Percentiles rank a stretch among this genome's conserved stretches.
Conservation (phyloP, 2,329 filamentous ascomycete species). For the Zymoseptoria ardabiliae region DNA sequence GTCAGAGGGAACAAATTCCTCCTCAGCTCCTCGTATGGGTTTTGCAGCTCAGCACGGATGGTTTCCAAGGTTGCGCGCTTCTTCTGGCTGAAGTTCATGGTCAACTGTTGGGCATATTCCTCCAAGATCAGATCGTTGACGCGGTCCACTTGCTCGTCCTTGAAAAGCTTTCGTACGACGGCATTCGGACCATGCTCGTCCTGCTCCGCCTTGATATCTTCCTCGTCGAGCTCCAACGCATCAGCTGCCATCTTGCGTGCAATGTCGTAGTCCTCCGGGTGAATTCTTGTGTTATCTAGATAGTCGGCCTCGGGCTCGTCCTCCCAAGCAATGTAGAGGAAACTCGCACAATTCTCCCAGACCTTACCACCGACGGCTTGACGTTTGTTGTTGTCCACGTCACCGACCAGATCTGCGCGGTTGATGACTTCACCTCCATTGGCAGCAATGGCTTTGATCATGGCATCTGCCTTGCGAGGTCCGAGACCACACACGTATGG, state of each 20-base stretch:
- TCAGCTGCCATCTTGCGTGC: conserved; percentile 98
- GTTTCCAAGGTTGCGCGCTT: conserved; percentile 95
- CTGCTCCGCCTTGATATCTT: conserved; percentile 91
- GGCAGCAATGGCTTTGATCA: conserved; percentile 82
- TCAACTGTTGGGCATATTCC: conserved; percentile 92
- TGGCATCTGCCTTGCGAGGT: conserved; percentile 77
- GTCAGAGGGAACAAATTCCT: conserved; percentile 65
- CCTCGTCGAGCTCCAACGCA: conserved; percentile 90
- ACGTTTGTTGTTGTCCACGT: conserved; percentile 53
- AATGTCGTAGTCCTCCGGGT: conserved; percentile 96
- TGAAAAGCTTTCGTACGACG: conserved; percentile 89
- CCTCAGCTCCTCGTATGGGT: conserved; percentile 88
- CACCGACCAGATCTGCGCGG: conserved; percentile 80
- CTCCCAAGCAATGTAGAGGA: conserved; percentile 78
- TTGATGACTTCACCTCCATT: conserved; percentile 82
- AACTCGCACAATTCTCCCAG: conserved; percentile 96
- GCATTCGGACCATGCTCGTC: conserved; percentile 85
- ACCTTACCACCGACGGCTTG: conserved; percentile 82
- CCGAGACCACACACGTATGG: conserved; percentile 89
- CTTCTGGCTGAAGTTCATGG: conserved; percentile 84
- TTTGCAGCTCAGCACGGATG: conserved; percentile 86
- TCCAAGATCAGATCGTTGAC: conserved; percentile 95
- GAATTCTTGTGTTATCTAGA: conserved; percentile 91
- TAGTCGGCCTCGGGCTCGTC: conserved; percentile 67
- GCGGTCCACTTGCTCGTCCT: conserved; percentile 85